phyloP scores from a whole-genome alignment of 2,329 filamentous ascomycete genomes.

The Cercospora zeae-maydis region DNA sequence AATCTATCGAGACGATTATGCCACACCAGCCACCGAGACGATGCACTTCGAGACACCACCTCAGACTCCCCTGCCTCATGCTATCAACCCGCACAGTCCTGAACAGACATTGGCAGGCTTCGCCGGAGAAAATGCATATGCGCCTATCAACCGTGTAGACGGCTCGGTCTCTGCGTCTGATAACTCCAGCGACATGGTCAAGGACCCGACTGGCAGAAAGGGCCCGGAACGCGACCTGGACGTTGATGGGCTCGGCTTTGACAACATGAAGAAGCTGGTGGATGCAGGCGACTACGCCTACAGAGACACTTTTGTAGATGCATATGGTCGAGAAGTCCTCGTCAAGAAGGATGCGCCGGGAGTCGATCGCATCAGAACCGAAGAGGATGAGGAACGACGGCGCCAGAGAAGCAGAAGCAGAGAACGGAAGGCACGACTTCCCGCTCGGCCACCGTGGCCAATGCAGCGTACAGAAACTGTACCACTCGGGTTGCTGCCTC shows the following conservation, averaged over 20 bases:
- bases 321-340: conserved; percentile 65
- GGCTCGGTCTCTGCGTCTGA: conserved; percentile 20
- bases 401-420: conserved; percentile 36
- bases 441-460: conserved; percentile 35
- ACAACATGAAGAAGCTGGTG: conserved; percentile 61
- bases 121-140: conserved; percentile 12
- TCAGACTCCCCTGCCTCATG: conserved; percentile 32
- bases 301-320: conserved; percentile 54
- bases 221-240: conserved; percentile 60
- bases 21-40: not conserved
- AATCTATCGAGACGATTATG: conserved; percentile 33
- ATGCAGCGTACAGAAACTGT: conserved; percentile 56
- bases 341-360: conserved; percentile 61
- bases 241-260: conserved; percentile 71
- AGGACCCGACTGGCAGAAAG: conserved; percentile 15
- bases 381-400: conserved; percentile 35
- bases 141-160: conserved; percentile 17
- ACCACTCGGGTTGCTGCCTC: conserved; percentile 64
- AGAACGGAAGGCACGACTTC: conserved; percentile 32
- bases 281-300: conserved; percentile 31
- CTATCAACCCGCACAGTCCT: conserved; percentile 29
- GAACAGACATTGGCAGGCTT: conserved; percentile 17
- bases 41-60: conserved; percentile 30
- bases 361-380: conserved; percentile 51
- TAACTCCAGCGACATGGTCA: conserved; percentile 13